phyloP scores from a whole-genome alignment of 495 filamentous ascomycete species.

The Aspergillus nidulans region DNA sequence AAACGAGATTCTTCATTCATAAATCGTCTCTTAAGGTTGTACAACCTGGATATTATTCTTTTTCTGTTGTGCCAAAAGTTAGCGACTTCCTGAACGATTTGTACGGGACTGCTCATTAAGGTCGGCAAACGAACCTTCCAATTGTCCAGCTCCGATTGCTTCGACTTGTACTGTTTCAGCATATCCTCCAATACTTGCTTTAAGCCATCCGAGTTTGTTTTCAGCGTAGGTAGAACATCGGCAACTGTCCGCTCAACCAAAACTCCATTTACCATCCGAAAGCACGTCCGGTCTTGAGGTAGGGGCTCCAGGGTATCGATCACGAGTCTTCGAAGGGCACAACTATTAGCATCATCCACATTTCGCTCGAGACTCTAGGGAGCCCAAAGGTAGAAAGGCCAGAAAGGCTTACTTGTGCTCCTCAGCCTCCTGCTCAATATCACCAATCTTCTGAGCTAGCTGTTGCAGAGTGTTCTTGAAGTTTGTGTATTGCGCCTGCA shows the following conservation, averaged over 20 bases:
- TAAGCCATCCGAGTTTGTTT: constrained; percentile 91
- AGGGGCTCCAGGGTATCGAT: constrained; percentile 89
- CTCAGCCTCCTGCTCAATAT: constrained; percentile 93
- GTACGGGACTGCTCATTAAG: background rate
- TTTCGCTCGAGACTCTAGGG: constrained; percentile 10
- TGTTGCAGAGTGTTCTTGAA: constrained; percentile 95
- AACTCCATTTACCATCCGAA: constrained; percentile 97
- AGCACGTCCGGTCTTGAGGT: constrained; percentile 85
- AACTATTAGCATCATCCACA: background rate
- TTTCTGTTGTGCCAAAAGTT: constrained; percentile 56
- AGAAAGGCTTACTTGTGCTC: constrained; percentile 81
- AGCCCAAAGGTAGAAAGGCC: background rate
- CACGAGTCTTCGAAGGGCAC: constrained; percentile 63
- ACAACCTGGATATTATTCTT: constrained; percentile 99
- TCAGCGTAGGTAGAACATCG: constrained; percentile 84
- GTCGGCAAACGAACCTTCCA: constrained; percentile 75
- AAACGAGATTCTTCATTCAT: constrained; percentile 3
- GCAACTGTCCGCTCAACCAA: constrained; percentile 88
- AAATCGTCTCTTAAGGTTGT: constrained; percentile 46
- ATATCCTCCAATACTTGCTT: constrained; percentile 95
- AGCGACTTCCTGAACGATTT: constrained; percentile 17
- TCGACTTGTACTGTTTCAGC: constrained; percentile 92
- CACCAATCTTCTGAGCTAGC: constrained; percentile 91
- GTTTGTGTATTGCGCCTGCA: constrained; percentile 87
- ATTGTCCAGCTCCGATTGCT: constrained; percentile 92